Conservation (phyloP, 139 green algal genomes). For the Yamagishiella unicocca region DNA sequence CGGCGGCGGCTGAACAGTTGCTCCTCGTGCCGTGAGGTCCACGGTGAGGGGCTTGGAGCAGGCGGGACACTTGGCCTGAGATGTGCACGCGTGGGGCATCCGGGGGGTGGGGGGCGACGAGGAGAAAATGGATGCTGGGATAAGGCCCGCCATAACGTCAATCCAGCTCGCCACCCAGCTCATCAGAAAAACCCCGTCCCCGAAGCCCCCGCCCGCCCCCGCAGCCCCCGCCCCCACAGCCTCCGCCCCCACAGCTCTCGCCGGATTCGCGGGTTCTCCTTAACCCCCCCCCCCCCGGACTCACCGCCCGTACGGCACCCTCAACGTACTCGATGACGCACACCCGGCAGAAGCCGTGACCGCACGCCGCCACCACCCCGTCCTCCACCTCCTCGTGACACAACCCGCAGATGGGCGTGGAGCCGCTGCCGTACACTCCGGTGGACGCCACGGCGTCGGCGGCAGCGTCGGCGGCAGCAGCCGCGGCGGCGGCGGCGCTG, state of each 20-base stretch:
- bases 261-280: no score
- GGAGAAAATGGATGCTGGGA: no score
- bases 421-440: slow-evolving; percentile 8
- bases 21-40: slow-evolving; percentile 68
- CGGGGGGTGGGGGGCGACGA: no score
- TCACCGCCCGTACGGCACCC: slow-evolving; percentile 32
- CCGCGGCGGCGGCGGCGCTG: background rate
- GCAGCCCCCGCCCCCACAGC: no score
- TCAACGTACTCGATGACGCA: slow-evolving; percentile 86
- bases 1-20: background rate
- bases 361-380: slow-evolving; percentile 68
- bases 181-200: no score
- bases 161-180: no score
- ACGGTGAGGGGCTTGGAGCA: slow-evolving; percentile 85
- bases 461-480: slow-evolving; percentile 12
- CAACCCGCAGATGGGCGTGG: slow-evolving; percentile 68
- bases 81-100: background rate
- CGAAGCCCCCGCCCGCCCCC: no score
- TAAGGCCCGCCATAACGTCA: no score
- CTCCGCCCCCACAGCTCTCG: no score
- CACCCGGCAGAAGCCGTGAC: slow-evolving; percentile 86
- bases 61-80: slow-evolving; percentile 75
- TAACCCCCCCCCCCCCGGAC: background rate
- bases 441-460: background rate
- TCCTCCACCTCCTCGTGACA: slow-evolving; percentile 87